A percentile compares a stretch with the other conserved stretches of the same genome.
phyloP scores from a whole-genome alignment of 345 rosid species.

The Microthlaspi erraticum region DNA sequence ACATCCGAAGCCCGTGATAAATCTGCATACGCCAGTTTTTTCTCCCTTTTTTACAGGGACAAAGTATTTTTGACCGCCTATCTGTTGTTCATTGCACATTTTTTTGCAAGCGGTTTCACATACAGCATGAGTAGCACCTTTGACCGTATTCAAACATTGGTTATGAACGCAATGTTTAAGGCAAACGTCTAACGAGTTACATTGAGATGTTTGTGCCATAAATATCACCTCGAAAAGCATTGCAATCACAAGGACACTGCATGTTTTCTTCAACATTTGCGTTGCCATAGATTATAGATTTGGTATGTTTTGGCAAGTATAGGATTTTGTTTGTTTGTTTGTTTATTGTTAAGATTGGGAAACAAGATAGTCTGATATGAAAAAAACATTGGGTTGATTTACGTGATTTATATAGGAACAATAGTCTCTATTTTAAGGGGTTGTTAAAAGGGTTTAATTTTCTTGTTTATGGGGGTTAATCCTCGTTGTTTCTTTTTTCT shows the following conservation, averaged over 20 bases:
- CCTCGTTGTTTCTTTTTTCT: too few relatives aligned
- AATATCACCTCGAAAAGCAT: not conserved
- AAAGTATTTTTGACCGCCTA: not conserved
- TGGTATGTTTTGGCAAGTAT: too few relatives aligned
- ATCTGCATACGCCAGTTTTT: not conserved
- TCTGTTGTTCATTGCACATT: not conserved
- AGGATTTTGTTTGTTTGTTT: too few relatives aligned
- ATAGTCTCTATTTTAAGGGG: too few relatives aligned
- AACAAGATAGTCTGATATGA: too few relatives aligned
- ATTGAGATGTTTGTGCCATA: not conserved
- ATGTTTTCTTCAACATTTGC: too few relatives aligned
- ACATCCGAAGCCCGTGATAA: not conserved
- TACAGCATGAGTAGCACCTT: conserved; percentile 6
- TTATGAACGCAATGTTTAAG: not conserved
- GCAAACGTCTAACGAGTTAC: not conserved
- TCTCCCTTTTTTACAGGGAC: not conserved
- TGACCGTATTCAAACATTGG: not conserved
- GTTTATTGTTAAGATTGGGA: too few relatives aligned
- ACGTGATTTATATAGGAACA: too few relatives aligned
- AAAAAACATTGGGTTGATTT: too few relatives aligned
- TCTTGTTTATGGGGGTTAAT: too few relatives aligned
- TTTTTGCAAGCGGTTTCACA: conserved; percentile 6
- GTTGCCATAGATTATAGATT: too few relatives aligned
- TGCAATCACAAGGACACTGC: not conserved
- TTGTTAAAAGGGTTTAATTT: too few relatives aligned